These are phyloP conservation scores for Fragaria nilgerrensis DNA, from an alignment of 306 rosid genomes.

Conservation along the genomic window DNA sequence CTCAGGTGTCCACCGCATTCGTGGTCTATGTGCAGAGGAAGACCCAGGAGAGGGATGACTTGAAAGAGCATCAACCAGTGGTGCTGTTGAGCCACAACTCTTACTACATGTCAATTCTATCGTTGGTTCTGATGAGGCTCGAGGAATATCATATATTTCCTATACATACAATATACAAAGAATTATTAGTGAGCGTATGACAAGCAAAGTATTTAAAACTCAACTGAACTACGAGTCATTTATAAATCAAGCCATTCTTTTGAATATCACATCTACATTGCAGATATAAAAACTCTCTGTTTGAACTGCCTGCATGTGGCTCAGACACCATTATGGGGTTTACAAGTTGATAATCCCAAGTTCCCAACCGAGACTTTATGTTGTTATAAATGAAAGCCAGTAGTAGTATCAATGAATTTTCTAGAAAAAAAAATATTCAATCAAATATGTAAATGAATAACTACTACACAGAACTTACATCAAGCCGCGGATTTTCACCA, in stretches of 20 bases:
- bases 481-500: conserved; percentile 40
- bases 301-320: neutral
- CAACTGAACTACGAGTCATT: neutral
- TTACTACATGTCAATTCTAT: conserved; percentile 20
- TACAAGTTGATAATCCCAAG: neutral
- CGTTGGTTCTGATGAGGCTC: conserved; percentile 21
- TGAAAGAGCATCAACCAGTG: conserved; percentile 22
- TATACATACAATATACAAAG: neutral
- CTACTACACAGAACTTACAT: conserved; percentile 29
- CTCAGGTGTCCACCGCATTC: conserved; percentile 49
- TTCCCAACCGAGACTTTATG: neutral
- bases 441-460: neutral
- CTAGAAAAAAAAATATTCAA: conserved; percentile 3
- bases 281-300: neutral
- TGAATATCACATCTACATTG: neutral
- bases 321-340: neutral
- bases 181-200: conserved; percentile 7
- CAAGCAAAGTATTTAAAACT: neutral
- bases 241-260: neutral
- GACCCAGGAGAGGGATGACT: conserved; percentile 34
- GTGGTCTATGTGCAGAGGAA: conserved; percentile 26
- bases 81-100: conserved; percentile 13
- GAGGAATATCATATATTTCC: conserved; percentile 36
- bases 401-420: neutral
- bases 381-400: neutral